These are phyloP conservation scores for Ceratocystiopsis minuta DNA, from an alignment of 2,329 filamentous ascomycete genomes.

Conservation along the genomic window DNA sequence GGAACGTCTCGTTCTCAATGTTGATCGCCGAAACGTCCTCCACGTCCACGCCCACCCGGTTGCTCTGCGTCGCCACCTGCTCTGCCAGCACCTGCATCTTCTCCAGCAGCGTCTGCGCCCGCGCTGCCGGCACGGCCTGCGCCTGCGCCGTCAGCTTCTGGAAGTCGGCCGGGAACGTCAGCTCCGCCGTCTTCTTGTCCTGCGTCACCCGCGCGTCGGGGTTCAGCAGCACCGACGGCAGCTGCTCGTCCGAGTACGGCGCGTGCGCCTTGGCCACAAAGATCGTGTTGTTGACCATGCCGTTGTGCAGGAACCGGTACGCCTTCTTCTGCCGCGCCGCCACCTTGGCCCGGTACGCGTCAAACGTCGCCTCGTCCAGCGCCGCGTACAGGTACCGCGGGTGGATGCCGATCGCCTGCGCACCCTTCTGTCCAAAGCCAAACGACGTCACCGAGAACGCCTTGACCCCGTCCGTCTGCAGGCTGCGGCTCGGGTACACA, in stretches of 20 bases:
- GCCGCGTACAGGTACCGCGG: slow-evolving; percentile 89
- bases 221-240: slow-evolving; percentile 80
- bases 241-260: slow-evolving; percentile 77
- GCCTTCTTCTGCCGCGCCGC: slow-evolving; percentile 93
- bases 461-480: slow-evolving; percentile 96
- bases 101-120: slow-evolving; percentile 47
- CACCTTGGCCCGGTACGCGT: slow-evolving; percentile 72
- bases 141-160: slow-evolving; percentile 42
- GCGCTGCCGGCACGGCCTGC: slow-evolving; percentile 17
- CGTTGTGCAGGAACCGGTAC: slow-evolving; percentile 97
- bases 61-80: slow-evolving; percentile 42
- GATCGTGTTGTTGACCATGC: slow-evolving; percentile 91
- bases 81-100: slow-evolving; percentile 64
- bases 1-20: slow-evolving; percentile 82
- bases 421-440: slow-evolving; percentile 97
- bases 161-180: slow-evolving; percentile 54
- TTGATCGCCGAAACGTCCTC: slow-evolving; percentile 79
- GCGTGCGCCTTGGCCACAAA: slow-evolving; percentile 89
- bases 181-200: slow-evolving; percentile 72
- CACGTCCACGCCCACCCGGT: slow-evolving; percentile 84
- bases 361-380: slow-evolving; percentile 73
- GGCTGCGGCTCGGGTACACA: slow-evolving; percentile 83
- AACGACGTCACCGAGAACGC: slow-evolving; percentile 98
- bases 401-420: slow-evolving; percentile 92
- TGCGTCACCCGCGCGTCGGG: slow-evolving; percentile 69